phyloP scores from a whole-genome alignment of 495 filamentous ascomycete species.

The Daldinia loculata region DNA sequence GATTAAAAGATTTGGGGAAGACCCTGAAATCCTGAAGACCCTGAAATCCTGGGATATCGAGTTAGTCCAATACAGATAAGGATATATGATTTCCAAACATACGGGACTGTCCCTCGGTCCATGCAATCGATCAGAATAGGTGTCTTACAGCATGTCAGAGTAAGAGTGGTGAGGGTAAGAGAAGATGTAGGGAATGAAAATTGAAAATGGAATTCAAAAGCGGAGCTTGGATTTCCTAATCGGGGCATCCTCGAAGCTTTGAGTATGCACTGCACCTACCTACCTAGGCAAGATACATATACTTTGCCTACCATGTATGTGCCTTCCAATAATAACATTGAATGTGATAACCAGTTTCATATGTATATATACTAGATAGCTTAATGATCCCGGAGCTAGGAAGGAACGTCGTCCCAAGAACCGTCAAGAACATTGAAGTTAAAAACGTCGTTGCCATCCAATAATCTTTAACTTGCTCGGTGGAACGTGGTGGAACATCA shows the following conservation, averaged over 20 bases:
- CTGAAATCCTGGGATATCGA: constrained; percentile 29
- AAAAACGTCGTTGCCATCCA: neutral
- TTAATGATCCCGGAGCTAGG: neutral
- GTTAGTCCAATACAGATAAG: constrained; percentile 14
- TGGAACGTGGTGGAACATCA: constrained; percentile 1
- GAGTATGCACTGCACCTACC: neutral
- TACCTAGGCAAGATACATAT: neutral
- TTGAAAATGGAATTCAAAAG: constrained; percentile 26
- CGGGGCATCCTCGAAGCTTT: constrained; percentile 4
- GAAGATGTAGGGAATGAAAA: constrained; percentile 9
- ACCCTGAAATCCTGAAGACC: constrained; percentile 33
- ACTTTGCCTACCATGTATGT: neutral
- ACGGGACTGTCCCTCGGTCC: constrained; percentile 19
- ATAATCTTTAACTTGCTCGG: neutral
- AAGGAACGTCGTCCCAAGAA: neutral
- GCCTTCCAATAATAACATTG: neutral
- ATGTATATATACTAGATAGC: neutral
- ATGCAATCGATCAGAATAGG: constrained; percentile 26
- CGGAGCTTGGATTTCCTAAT: constrained; percentile 28
- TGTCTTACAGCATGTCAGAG: constrained; percentile 13
- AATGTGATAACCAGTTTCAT: too few relatives aligned
- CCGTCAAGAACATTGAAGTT: neutral
- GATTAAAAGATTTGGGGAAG: constrained; percentile 29
- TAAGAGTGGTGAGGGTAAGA: constrained; percentile 1
- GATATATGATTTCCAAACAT: constrained; percentile 28